Evolutionary conservation across 352 stramenopile genomes (phyloP), one percentile per base, ranked within the genome.

Genomic region (Elongisporangium senticosum): DNA sequence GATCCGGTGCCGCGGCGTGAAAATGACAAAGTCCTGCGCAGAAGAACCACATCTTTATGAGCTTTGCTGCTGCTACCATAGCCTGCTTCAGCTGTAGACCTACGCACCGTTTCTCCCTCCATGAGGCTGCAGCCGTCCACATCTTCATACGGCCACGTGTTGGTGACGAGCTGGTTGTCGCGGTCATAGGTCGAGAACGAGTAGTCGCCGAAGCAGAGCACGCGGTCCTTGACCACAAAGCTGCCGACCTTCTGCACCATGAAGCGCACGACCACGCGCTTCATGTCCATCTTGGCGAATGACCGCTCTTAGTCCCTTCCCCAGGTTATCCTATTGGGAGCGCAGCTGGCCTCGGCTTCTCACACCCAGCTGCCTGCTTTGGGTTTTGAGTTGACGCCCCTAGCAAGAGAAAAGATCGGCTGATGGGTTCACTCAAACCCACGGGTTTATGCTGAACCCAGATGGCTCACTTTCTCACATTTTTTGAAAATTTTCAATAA

Each of bases 161-260:
- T 93, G 26, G 83, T 93, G 48, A 90, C 62, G 51, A 79, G 64
- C 49, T 90, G 78, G 51, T 68, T 86, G 60, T 93, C 83, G 10
- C 69, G 62, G 51, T 91, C 81, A 59, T 86, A 72, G 17, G 83
- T 93, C 39, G 64, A 91, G 56, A 93, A 93, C 15, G 69, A 74
- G 50, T 79, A 73, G 53, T 88, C 78, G 20, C 74, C 78, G n/a
- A 93, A 87, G 68, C 81, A 89, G 48, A 93, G 58, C 61, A 91
- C 81, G 55, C 83, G 83, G 66, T 91, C 83, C 59, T 93, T 93
- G n/a, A 89, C 69, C 51, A 88, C 79, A 58, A 93, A 93, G 61
- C 72, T 87, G 57, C 81, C 81, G 53, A 93, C 81, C 55, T 91
- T 93, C 69, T 88, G 75, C 56, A 93, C 82, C 81, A 91, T 90